Percentiles rank a stretch among this genome's conserved stretches.
Evolutionary conservation across 148 eudicot species (phyloP).

Genomic region (Cornus suecica): DNA sequence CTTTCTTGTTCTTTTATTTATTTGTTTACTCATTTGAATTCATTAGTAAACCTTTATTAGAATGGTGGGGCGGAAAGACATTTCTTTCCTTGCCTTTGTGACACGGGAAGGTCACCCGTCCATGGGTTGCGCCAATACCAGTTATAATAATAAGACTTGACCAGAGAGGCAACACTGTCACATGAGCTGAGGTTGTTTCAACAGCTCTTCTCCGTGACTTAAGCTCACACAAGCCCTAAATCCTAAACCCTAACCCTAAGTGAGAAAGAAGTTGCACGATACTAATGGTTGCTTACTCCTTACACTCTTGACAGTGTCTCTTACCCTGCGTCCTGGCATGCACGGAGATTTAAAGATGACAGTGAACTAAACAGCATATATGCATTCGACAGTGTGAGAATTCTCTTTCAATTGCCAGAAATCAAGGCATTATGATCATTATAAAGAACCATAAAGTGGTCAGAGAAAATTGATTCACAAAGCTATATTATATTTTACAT

Average conservation of each 20-base stretch:
- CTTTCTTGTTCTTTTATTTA: background rate
- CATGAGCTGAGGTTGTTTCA: background rate
- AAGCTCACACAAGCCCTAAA: background rate
- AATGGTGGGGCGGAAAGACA: background rate
- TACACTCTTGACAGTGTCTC: background rate
- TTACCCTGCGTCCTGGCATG: background rate
- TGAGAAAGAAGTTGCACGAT: background rate
- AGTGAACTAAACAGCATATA: background rate
- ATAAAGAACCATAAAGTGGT: background rate
- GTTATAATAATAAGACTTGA: background rate
- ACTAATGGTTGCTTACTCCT: background rate
- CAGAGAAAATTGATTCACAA: background rate
- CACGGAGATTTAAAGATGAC: background rate
- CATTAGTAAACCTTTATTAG: background rate
- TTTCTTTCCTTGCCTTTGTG: background rate
- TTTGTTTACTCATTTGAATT: too few relatives aligned
- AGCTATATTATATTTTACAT: background rate
- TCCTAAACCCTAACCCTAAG: too few relatives aligned
- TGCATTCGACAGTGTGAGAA: background rate
- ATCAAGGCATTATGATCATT: constrained; percentile 1
- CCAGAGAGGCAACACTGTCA: background rate
- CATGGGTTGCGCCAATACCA: background rate
- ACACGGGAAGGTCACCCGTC: background rate
- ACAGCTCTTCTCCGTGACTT: background rate
- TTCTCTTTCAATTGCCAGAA: background rate